Evolutionary conservation across 2,329 filamentous ascomycete genomes (phyloP), one percentile per base, ranked within the genome.

Genomic region (Penicillium sp.): DNA sequence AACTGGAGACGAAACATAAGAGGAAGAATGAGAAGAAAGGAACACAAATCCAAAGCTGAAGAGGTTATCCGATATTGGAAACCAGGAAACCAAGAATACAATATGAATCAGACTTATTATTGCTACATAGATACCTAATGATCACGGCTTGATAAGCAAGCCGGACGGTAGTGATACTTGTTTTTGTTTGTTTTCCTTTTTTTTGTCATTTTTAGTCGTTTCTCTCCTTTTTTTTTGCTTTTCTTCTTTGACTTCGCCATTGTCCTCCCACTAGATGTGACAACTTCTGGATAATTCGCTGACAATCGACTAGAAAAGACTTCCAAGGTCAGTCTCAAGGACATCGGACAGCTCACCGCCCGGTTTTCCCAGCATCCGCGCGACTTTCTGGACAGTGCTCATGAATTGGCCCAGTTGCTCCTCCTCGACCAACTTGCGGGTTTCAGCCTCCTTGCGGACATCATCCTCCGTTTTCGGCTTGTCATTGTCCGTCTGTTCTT

Each of bases 281-380:
- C n/a, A 11, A 31, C 0, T 7, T 26, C 14, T 14, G 10, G 5
- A 3, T 17, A 16, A 28, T 14, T 11, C 10, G 4, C 28, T 14
- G 16, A 30, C 26, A 45, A 45, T 33, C 19, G 9, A 30, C 35
- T 50, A 55, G 26, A 55, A 55, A 28, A 55, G 14, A 19, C 40
- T 55, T 11, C 53, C 53, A 14, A 55, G 31, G 25, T 55, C 46
- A 7, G 7, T 33, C 9, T 55, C 33, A 8, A 55, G 41, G 16
- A 45, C n/a, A 11, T 51, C 35, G 5, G 30, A 28, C 19, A 45
- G 33, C 4, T 51, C 38, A 35, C 28, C 19, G 16, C 42, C 19
- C 0, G 53, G 28, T 9, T 50, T 44, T 12, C 19, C 40, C 8
- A 55, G 25, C 53, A 55, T 45, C 11, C 47, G 53, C 4, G 53